Evolutionary conservation across 2,329 filamentous ascomycete genomes (phyloP).

Genomic region (Cordyceps fumosorosea): DNA sequence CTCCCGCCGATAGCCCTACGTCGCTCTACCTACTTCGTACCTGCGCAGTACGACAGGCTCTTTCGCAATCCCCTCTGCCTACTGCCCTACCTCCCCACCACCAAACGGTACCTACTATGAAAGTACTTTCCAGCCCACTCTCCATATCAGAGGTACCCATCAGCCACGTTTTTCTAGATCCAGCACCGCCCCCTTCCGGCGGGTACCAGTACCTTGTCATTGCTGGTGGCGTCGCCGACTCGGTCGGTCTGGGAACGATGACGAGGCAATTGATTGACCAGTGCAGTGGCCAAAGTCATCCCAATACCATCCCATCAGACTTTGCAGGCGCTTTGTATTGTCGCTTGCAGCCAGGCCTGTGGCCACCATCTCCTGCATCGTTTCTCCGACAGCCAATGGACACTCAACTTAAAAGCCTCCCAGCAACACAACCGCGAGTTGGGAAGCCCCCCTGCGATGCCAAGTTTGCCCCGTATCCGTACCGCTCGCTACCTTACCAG

Average conservation of each 20-base stretch:
- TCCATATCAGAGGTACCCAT: not conserved
- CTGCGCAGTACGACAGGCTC: too few relatives aligned
- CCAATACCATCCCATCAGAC: not conserved
- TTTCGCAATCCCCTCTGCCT: not conserved
- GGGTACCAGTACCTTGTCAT: slow-evolving; percentile 17
- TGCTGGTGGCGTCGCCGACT: slow-evolving; percentile 14
- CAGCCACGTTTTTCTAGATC: slow-evolving; percentile 14
- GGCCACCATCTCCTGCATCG: too few relatives aligned
- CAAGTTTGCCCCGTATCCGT: not conserved
- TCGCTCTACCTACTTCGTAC: too few relatives aligned
- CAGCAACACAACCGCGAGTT: not conserved
- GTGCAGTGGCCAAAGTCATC: not conserved
- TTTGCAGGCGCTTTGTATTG: not conserved
- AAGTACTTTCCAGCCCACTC: not conserved
- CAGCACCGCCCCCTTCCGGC: slow-evolving; percentile 3
- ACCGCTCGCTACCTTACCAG: not conserved
- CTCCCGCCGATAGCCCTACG: not conserved
- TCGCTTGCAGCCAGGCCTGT: not conserved
- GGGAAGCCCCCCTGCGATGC: not conserved
- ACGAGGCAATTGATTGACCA: slow-evolving; percentile 30
- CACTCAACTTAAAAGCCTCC: not conserved
- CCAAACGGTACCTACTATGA: not conserved
- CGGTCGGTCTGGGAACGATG: slow-evolving; percentile 27
- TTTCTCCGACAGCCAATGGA: not conserved
- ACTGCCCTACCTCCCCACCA: not conserved